Evolutionary conservation across 2,329 filamentous ascomycete genomes (phyloP).

Genomic region (Penicillium nordicum): DNA sequence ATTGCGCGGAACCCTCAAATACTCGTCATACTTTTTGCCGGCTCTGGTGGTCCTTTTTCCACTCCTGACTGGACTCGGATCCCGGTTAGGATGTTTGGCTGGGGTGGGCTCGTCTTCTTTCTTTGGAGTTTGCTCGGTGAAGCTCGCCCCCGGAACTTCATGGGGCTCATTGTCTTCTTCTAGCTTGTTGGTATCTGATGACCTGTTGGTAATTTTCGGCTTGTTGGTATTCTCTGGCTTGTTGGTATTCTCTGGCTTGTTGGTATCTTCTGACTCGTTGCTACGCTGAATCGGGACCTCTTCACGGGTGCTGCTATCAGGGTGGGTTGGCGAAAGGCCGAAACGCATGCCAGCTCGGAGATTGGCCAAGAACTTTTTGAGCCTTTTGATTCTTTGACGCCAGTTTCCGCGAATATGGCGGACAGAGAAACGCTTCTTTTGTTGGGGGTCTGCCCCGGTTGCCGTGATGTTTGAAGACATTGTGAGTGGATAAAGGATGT

Average conservation of each 20-base stretch:
- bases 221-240: background rate
- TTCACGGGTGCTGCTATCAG: background rate
- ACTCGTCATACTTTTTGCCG: background rate
- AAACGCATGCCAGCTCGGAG: too few species aligned
- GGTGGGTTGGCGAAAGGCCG: background rate
- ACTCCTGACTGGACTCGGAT: background rate
- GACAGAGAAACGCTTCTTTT: background rate
- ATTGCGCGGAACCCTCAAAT: background rate
- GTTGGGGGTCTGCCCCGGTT: too few species aligned
- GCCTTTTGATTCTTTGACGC: background rate
- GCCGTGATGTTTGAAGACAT: background rate
- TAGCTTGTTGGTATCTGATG: background rate
- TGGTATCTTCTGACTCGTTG: background rate
- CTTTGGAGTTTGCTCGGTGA: too few species aligned
- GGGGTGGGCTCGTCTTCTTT: background rate
- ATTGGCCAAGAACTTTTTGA: background rate
- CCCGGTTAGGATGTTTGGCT: background rate
- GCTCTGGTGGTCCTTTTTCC: background rate
- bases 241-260: too few species aligned
- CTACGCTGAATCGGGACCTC: background rate
- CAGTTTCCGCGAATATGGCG: background rate
- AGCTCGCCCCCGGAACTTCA: background rate
- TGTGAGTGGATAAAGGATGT: background rate
- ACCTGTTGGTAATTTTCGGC: background rate
- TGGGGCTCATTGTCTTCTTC: background rate